A percentile compares a stretch with the other conserved stretches of the same genome.
phyloP scores from a whole-genome alignment of 1,139 yeast genomes.

The Kodamaea fungicola region DNA sequence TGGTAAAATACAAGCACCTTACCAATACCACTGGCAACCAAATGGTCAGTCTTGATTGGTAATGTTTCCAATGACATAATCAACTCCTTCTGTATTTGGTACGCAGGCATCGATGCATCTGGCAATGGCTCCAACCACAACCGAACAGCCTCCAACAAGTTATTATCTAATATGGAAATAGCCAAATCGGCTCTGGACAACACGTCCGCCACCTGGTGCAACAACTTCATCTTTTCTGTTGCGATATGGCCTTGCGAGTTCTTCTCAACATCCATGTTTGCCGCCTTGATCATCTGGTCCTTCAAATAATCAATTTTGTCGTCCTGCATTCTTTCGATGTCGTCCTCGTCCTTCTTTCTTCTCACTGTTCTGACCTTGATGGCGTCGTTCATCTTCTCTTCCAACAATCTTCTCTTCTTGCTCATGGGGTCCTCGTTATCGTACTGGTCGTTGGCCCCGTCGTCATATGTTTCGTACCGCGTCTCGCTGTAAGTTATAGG shows the following conservation, averaged over 20 bases:
- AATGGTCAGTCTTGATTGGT: slow-evolving; percentile 93
- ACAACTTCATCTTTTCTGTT: slow-evolving; percentile 75
- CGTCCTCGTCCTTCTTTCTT: slow-evolving; percentile 78
- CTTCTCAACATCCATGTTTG: slow-evolving; percentile 84
- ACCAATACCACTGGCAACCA: slow-evolving; percentile 92
- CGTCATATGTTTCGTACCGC: slow-evolving; percentile 7
- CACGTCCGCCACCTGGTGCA: slow-evolving; percentile 74
- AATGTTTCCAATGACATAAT: slow-evolving; percentile 69
- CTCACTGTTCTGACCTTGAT: slow-evolving; percentile 60
- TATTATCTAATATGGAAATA: slow-evolving; percentile 91
- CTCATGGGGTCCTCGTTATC: slow-evolving; percentile 45
- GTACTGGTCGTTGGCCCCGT: slow-evolving; percentile 14
- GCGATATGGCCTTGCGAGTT: slow-evolving; percentile 77
- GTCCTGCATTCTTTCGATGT: slow-evolving; percentile 91
- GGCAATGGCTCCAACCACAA: slow-evolving; percentile 98
- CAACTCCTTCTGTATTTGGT: slow-evolving; percentile 88
- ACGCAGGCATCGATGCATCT: slow-evolving; percentile 95
- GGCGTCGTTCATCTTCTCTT: slow-evolving; percentile 76
- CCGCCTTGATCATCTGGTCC: slow-evolving; percentile 91
- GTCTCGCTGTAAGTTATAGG: slow-evolving; percentile 6
- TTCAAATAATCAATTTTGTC: slow-evolving; percentile 79
- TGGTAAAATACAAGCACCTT: slow-evolving; percentile 93
- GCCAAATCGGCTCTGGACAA: slow-evolving; percentile 81
- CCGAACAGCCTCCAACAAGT: slow-evolving; percentile 87
- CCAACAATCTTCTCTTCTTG: slow-evolving; percentile 71